These are phyloP conservation scores for Neopestalotiopsis rosae DNA, from an alignment of 2,329 filamentous ascomycete genomes.

Conservation along the genomic window DNA sequence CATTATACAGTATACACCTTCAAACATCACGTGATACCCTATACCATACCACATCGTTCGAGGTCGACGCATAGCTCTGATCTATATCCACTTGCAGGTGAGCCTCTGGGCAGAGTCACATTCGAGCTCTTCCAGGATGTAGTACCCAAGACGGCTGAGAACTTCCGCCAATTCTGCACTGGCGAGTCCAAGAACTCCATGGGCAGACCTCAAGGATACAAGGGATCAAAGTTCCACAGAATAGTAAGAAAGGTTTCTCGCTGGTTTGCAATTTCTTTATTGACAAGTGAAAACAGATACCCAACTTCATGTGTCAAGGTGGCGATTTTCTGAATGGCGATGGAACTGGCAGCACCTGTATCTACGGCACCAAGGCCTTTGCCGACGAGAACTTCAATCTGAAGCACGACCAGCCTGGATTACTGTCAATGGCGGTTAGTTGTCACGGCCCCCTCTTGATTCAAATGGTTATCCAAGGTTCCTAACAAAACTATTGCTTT, in stretches of 20 bases:
- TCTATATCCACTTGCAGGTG: constrained; percentile 59
- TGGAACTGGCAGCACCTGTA: constrained; percentile 85
- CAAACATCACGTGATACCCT: background rate
- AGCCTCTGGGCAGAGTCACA: constrained; percentile 84
- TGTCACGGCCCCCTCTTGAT: background rate
- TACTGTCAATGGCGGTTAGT: constrained; percentile 92
- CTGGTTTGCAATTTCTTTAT: background rate
- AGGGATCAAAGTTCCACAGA: constrained; percentile 91
- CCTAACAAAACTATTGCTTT: background rate
- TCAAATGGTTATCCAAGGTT: background rate
- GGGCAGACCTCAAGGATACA: constrained; percentile 88
- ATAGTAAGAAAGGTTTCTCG: constrained; percentile 61
- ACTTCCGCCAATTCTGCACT: constrained; percentile 96
- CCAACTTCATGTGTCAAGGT: constrained; percentile 96
- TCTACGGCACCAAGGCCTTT: constrained; percentile 86
- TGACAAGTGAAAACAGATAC: constrained; percentile 65
- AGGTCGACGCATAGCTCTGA: background rate
- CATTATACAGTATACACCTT: background rate
- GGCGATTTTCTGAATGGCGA: constrained; percentile 95
- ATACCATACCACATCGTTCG: background rate
- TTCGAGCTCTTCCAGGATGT: constrained; percentile 89
- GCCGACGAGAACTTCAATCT: constrained; percentile 87
- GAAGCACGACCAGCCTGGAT: constrained; percentile 78
- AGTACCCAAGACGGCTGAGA: constrained; percentile 89
- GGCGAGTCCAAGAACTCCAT: constrained; percentile 83